Conservation (phyloP, 257 asterid species). For the Salvia splendens region DNA sequence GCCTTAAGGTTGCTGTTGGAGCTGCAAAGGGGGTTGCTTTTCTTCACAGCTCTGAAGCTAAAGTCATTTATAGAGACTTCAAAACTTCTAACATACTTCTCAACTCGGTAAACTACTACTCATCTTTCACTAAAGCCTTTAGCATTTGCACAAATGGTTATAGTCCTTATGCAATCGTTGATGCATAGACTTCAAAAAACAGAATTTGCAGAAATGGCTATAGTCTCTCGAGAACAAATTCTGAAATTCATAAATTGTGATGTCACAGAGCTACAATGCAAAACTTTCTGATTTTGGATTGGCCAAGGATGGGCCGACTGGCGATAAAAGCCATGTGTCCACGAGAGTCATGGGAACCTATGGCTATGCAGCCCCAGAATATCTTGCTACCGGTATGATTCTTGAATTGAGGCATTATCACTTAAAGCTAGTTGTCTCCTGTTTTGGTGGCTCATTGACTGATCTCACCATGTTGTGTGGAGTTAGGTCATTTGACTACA, state of each 20-base stretch:
- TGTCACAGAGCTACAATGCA: constrained; percentile 71
- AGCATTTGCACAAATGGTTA: neutral
- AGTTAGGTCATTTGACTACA: constrained; percentile 52
- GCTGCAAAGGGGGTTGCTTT: constrained; percentile 93
- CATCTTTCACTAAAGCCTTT: neutral
- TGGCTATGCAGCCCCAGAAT: constrained; percentile 95
- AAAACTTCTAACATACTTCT: constrained; percentile 83
- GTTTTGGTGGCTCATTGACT: neutral
- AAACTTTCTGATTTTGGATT: constrained; percentile 95
- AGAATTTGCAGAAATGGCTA: neutral
- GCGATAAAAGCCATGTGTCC: constrained; percentile 74
- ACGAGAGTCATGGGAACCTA: constrained; percentile 82
- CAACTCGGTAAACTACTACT: constrained; percentile 56
- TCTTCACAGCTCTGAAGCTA: constrained; percentile 77
- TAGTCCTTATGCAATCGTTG: neutral
- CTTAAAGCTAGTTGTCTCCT: too few species aligned
- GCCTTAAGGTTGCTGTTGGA: constrained; percentile 80
- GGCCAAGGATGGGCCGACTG: constrained; percentile 87
- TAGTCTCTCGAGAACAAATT: neutral
- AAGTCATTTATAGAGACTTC: constrained; percentile 88
- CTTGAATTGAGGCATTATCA: neutral
- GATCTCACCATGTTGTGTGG: neutral
- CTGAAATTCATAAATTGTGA: constrained; percentile 25
- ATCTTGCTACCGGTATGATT: constrained; percentile 70
- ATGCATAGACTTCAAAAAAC: neutral